Evolutionary conservation across 2,329 filamentous ascomycete genomes (phyloP), one percentile per base, ranked within the genome.

Genomic region (Xylariaceae sp.): DNA sequence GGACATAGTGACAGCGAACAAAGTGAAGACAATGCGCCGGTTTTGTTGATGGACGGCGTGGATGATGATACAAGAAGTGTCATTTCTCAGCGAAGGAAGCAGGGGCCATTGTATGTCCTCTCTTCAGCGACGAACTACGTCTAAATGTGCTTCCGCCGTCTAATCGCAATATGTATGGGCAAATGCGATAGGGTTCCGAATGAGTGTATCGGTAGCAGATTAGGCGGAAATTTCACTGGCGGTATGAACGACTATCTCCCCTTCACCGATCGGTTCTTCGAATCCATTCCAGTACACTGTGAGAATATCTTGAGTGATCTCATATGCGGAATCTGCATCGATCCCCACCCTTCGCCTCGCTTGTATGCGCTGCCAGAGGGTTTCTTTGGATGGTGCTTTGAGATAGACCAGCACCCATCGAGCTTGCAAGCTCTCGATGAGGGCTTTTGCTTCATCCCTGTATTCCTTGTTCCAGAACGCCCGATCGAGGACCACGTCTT

Each of bases 391-490:
- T 6, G 56, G 61, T 1, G 63, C 58, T 6, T 60, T 47, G 17
- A 68, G 63, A 50, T 63, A 65, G 0, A 70, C 57, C 5, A 71
- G 49, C 2, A 71, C 64, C 63, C 62, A 67, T 33, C 65, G 58
- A 1, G 55, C 67, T 9, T 63, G 64, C 5, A 60, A 49, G 0
- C 42, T 16, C 39, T 67, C 59, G 6, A 68, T 53, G 0, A 66
- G 28, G 1, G 19, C 18, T 50, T 65, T 67, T 39, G 64, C 67
- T 40, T 67, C 60, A 14, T 67, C 63, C 6, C 69, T 53, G 38
- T 70, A 67, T 7, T 60, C 57, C 48, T 60, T 65, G 39, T 59
- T 60, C 41, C 64, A 71, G 50, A 69, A 66, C 0, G 67, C 65
- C 2, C 66, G 50, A 39, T 71, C 69, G 7, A 69, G 47, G 1